Percentiles rank a stretch among this genome's conserved stretches.
These are phyloP conservation scores for Trichoderma gracile DNA, from an alignment of 2,329 filamentous ascomycete genomes.

Conservation along the genomic window DNA sequence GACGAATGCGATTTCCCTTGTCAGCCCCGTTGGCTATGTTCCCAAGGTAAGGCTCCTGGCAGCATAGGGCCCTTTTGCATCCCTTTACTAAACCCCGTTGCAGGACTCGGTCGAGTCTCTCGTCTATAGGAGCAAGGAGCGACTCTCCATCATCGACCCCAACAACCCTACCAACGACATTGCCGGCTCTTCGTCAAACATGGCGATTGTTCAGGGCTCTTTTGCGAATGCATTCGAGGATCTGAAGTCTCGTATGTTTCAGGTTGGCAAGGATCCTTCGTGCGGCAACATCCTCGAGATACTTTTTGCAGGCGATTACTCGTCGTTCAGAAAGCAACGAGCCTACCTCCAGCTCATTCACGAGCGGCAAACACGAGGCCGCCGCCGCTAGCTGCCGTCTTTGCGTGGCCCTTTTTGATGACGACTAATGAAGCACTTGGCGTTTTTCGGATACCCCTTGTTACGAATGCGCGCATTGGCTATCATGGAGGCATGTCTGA, in stretches of 20 bases:
- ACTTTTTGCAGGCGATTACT: conserved; percentile 78
- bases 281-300: conserved; percentile 60
- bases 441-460: conserved; percentile 21
- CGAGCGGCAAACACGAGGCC: conserved; percentile 37
- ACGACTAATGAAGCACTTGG: conserved; percentile 16
- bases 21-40: conserved; percentile 68
- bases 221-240: conserved; percentile 66
- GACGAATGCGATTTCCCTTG: conserved; percentile 71
- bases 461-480: conserved; percentile 19
- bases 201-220: conserved; percentile 62
- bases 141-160: conserved; percentile 88
- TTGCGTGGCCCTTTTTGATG: neutral
- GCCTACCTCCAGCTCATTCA: conserved; percentile 59
- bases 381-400: too few species aligned
- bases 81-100: neutral
- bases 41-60: conserved; percentile 63
- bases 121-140: conserved; percentile 61
- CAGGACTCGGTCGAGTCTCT: conserved; percentile 49
- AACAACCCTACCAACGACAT: conserved; percentile 87
- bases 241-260: conserved; percentile 59
- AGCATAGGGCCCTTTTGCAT: accelerated
- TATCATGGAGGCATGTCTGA: conserved; percentile 10
- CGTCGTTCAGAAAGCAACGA: conserved; percentile 69
- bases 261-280: conserved; percentile 43
- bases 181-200: conserved; percentile 77